A percentile compares a stretch with the other conserved stretches of the same genome.
Conservation (phyloP, 305 asterid species). For the Fraxinus paxiana region DNA sequence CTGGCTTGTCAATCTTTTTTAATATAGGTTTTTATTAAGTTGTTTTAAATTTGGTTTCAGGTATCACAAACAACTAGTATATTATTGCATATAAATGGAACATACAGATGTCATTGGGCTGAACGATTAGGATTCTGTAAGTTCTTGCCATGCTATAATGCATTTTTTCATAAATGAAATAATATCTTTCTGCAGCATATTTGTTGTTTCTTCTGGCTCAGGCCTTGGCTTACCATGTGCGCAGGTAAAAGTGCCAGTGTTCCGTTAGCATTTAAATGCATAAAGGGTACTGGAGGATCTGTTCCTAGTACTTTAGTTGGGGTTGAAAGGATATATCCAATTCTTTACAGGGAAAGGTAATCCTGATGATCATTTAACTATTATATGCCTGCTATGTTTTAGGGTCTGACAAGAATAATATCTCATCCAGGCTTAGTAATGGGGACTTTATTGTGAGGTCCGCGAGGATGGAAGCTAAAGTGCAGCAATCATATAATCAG, state of each 20-base stretch:
- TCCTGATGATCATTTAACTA: conserved; percentile 13
- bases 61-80: conserved; percentile 49
- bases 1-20: conserved; percentile 9
- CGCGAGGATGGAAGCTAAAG: conserved; percentile 66
- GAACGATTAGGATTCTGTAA: conserved; percentile 86
- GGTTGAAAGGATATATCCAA: conserved; percentile 72
- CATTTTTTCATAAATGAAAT: conserved; percentile 10
- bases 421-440: conserved; percentile 52
- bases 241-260: conserved; percentile 60
- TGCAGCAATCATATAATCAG: conserved; percentile 50
- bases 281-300: conserved; percentile 77
- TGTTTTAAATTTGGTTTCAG: conserved; percentile 40
- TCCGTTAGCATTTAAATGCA: conserved; percentile 82
- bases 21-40: conserved; percentile 22
- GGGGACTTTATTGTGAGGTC: conserved; percentile 68
- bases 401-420: conserved; percentile 27
- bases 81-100: conserved; percentile 74
- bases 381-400: conserved; percentile 4
- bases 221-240: conserved; percentile 22
- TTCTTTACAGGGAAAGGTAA: conserved; percentile 86
- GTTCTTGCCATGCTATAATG: conserved; percentile 27
- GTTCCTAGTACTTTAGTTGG: conserved; percentile 81
- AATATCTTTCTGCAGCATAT: conserved; percentile 18
- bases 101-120: conserved; percentile 94
- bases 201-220: conserved; percentile 28